These are phyloP conservation scores for Neolentinus lepideus DNA, from an alignment of 1,284 basidiomycete genomes.

Conservation along the genomic window DNA sequence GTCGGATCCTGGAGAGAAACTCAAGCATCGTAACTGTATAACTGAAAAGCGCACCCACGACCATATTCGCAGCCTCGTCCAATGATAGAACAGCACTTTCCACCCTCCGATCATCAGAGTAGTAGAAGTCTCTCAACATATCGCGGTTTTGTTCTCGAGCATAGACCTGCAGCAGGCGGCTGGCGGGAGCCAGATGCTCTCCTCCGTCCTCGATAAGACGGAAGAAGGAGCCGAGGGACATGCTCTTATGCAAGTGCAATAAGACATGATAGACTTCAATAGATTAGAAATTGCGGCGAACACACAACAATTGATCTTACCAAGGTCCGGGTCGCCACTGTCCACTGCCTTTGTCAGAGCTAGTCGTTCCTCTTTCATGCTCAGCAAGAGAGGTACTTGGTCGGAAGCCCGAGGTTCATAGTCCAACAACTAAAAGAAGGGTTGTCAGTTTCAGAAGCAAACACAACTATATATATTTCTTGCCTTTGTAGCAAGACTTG, in stretches of 20 bases:
- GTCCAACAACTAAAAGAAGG: conserved; percentile 67
- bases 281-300: neutral
- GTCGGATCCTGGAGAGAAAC: conserved; percentile 49
- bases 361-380: conserved; percentile 91
- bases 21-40: conserved; percentile 1
- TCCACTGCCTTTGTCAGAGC: conserved; percentile 90
- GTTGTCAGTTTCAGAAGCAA: neutral
- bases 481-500: conserved; percentile 84
- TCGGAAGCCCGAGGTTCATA: conserved; percentile 86
- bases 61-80: conserved; percentile 68
- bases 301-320: conserved; percentile 33
- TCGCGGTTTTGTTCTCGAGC: conserved; percentile 86
- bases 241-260: conserved; percentile 74
- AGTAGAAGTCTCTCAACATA: conserved; percentile 94
- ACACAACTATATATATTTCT: conserved; percentile 9
- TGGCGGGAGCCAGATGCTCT: conserved; percentile 64
- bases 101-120: conserved; percentile 92
- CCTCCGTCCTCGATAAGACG: conserved; percentile 88
- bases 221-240: conserved; percentile 92
- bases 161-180: conserved; percentile 77
- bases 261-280: conserved; percentile 82
- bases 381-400: conserved; percentile 87
- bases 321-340: conserved; percentile 92
- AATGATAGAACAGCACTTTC: conserved; percentile 86
- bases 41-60: conserved; percentile 30